Conservation (phyloP, 176 grass and related monocot genomes). For the Neostapfia colusana region DNA sequence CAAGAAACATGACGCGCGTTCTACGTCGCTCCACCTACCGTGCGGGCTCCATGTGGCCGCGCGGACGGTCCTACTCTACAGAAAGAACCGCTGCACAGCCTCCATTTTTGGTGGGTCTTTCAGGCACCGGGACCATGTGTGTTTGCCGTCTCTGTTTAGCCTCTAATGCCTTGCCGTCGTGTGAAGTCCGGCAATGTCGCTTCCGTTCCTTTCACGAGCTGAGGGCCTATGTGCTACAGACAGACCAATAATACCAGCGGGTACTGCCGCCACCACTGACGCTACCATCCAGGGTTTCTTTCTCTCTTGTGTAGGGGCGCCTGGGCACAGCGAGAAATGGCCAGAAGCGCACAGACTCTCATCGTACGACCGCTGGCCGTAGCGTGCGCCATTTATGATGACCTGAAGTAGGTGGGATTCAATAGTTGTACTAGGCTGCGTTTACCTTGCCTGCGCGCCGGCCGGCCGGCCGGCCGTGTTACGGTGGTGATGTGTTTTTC, state of each 20-base stretch:
- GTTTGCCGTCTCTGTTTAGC: neutral
- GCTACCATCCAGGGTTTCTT: neutral
- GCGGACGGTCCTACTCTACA: constrained; percentile 20
- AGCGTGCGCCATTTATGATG: constrained; percentile 23
- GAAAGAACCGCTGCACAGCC: neutral
- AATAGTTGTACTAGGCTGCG: too few relatives aligned
- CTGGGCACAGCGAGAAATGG: constrained; percentile 18
- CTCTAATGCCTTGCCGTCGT: neutral
- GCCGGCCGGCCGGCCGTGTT: neutral
- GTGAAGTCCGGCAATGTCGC: neutral
- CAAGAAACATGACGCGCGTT: constrained; percentile 28
- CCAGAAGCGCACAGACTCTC: neutral
- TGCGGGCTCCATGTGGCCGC: constrained; percentile 26
- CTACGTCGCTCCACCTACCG: constrained; percentile 14
- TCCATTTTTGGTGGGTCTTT: neutral
- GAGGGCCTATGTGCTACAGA: neutral
- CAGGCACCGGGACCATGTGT: neutral
- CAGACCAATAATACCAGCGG: constrained; percentile 2
- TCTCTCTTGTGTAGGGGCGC: neutral
- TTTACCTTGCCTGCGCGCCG: too few relatives aligned
- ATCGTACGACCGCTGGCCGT: neutral
- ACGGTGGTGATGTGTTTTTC: too few relatives aligned
- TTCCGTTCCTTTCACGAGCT: neutral
- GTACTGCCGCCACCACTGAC: neutral
- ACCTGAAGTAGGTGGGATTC: neutral